Percentiles rank a stretch among this genome's conserved stretches.
Evolutionary conservation across 768 basidiomycete species (phyloP).

Genomic region (Termitomyces sp.): DNA sequence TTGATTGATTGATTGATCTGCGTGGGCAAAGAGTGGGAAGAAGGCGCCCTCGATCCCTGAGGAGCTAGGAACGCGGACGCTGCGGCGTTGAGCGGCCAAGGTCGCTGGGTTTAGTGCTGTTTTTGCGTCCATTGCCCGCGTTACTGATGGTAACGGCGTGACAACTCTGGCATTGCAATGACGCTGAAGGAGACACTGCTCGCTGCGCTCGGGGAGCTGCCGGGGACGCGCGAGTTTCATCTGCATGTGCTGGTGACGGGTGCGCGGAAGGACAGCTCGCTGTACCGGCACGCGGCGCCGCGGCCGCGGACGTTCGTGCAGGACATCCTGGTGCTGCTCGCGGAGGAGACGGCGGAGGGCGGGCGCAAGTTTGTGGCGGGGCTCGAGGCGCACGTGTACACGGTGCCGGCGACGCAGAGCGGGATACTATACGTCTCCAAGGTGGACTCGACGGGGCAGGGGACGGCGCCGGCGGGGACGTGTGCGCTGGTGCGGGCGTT

Average conservation of each 20-base stretch:
- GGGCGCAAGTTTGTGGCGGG: conserved; percentile 66
- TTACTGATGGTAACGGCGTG: background rate
- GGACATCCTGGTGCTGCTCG: conserved; percentile 72
- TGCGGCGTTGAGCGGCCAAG: too few relatives aligned
- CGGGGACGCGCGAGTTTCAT: conserved; percentile 69
- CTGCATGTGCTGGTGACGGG: conserved; percentile 69
- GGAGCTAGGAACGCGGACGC: too few relatives aligned
- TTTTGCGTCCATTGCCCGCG: too few relatives aligned
- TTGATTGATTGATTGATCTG: too few relatives aligned
- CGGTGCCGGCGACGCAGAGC: conserved; percentile 59
- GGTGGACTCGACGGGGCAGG: conserved; percentile 87
- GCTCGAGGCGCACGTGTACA: conserved; percentile 77
- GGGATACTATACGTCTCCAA: conserved; percentile 89
- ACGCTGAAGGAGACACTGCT: conserved; percentile 61
- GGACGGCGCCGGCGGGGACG: conserved; percentile 56
- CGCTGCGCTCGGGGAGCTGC: conserved; percentile 45
- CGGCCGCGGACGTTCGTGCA: conserved; percentile 66
- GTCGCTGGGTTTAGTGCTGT: too few relatives aligned
- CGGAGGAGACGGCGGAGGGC: conserved; percentile 42
- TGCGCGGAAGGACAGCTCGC: conserved; percentile 55
- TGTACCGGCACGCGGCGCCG: conserved; percentile 74
- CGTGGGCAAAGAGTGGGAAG: too few relatives aligned
- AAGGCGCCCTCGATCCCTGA: too few relatives aligned
- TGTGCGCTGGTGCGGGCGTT: conserved; percentile 62
- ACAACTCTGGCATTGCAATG: conserved; percentile 13